phyloP scores from a whole-genome alignment of 495 filamentous ascomycete species.

The Tuber calosporum region DNA sequence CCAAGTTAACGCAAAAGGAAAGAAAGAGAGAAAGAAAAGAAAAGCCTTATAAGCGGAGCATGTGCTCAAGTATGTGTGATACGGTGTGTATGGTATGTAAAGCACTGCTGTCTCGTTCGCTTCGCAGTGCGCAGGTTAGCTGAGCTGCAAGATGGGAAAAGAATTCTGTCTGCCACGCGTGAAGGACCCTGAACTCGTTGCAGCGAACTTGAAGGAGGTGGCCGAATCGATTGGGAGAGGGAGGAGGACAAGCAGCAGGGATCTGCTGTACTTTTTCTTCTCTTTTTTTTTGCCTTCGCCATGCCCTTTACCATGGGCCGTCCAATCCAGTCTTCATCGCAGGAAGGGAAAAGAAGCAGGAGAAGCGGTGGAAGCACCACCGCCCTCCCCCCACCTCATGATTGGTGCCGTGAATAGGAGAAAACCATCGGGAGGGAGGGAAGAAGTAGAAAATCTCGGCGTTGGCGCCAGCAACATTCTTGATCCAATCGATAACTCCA shows the following conservation, averaged over 20 bases:
- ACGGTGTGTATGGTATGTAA: constrained; percentile 30
- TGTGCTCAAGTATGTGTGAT: too few relatives aligned
- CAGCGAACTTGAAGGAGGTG: constrained; percentile 23
- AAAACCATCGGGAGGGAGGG: neutral
- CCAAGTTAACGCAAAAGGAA: constrained; percentile 29
- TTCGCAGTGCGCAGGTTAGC: constrained; percentile 16
- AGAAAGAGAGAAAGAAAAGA: constrained; percentile 31
- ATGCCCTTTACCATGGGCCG: constrained; percentile 3
- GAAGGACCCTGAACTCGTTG: constrained; percentile 34
- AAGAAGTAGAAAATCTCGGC: neutral
- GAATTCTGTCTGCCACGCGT: constrained; percentile 36
- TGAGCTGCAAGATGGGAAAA: constrained; percentile 32
- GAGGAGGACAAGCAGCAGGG: constrained; percentile 23
- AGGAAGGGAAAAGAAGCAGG: neutral
- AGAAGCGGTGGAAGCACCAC: constrained; percentile 1
- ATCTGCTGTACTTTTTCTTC: constrained; percentile 27
- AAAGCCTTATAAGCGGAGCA: constrained; percentile 24
- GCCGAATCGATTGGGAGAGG: constrained; percentile 26
- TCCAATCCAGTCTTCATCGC: neutral
- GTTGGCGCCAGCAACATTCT: neutral
- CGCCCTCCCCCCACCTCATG: neutral
- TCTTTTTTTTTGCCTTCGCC: constrained; percentile 23
- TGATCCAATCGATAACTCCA: neutral
- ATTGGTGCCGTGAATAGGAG: neutral
- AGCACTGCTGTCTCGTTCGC: constrained; percentile 18